Percentiles rank a stretch among this genome's conserved stretches.
These are phyloP conservation scores for Chaetothyriales sp. DNA, from an alignment of 2,329 filamentous ascomycete species.

Conservation along the genomic window DNA sequence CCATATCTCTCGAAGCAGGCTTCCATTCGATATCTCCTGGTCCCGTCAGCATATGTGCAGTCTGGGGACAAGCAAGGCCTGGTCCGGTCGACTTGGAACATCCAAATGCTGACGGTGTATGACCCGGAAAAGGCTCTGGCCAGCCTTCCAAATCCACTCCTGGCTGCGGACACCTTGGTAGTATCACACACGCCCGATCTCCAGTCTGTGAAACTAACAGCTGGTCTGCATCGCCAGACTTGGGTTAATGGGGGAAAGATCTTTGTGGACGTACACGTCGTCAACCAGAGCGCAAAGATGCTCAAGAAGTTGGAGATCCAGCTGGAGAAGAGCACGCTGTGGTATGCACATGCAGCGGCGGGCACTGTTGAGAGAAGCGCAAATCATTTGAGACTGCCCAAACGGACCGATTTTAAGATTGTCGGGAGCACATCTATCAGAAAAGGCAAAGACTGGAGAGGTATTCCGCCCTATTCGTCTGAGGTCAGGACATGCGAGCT, in stretches of 20 bases:
- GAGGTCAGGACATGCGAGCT: constrained; percentile 8
- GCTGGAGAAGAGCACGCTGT: constrained; percentile 27
- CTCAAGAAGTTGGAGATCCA: constrained; percentile 38
- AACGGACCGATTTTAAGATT: constrained; percentile 35
- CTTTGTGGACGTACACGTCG: constrained; percentile 39
- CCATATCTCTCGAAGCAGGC: constrained; percentile 39
- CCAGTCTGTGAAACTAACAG: constrained; percentile 35
- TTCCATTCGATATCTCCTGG: constrained; percentile 36
- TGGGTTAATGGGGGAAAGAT: constrained; percentile 43
- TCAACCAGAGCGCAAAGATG: constrained; percentile 33
- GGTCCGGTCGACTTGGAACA: constrained; percentile 35
- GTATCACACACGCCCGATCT: constrained; percentile 26
- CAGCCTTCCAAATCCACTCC: constrained; percentile 29
- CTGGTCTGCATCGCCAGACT: constrained; percentile 41
- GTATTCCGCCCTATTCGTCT: constrained; percentile 22
- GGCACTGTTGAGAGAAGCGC: constrained; percentile 35
- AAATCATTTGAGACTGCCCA: constrained; percentile 37
- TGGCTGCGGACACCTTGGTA: constrained; percentile 29
- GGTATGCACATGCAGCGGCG: constrained; percentile 28
- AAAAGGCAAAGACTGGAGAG: constrained; percentile 32
- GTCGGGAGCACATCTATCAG: constrained; percentile 31
- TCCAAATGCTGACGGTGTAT: constrained; percentile 38
- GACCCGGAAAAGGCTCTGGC: constrained; percentile 42
- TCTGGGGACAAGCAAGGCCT: constrained; percentile 34
- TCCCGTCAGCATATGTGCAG: constrained; percentile 32